Evolutionary conservation across 768 basidiomycete species (phyloP).

Genomic region (Naematelia aurantialba): DNA sequence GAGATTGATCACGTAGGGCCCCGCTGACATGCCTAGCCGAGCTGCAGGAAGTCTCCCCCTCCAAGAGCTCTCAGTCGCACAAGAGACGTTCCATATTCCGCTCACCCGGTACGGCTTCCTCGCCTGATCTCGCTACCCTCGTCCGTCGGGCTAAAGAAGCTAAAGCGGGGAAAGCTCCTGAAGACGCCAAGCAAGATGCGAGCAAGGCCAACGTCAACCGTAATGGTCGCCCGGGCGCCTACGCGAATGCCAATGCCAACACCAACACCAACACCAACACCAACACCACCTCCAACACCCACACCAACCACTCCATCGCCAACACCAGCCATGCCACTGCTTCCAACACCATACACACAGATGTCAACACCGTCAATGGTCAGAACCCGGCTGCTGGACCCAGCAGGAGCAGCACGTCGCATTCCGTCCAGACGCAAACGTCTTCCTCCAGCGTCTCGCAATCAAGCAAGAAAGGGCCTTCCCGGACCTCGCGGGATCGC

Average conservation of each 20-base stretch:
- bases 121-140: constrained; percentile 84
- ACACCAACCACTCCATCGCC: too few relatives aligned
- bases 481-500: background rate
- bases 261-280: too few relatives aligned
- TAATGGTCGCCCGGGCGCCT: too few relatives aligned
- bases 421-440: background rate
- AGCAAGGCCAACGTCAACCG: background rate
- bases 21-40: constrained; percentile 13
- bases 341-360: too few relatives aligned
- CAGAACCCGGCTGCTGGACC: constrained; percentile 7
- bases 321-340: too few relatives aligned
- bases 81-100: constrained; percentile 83
- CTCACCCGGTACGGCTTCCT: constrained; percentile 81
- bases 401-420: background rate
- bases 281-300: too few relatives aligned
- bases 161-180: constrained; percentile 3
- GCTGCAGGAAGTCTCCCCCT: constrained; percentile 13
- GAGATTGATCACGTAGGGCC: background rate
- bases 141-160: constrained; percentile 73
- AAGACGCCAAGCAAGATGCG: constrained; percentile 3
- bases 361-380: background rate
- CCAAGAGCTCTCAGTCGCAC: constrained; percentile 26
- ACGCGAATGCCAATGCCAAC: too few relatives aligned
- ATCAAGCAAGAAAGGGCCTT: too few relatives aligned
- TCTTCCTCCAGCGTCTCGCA: too few relatives aligned